phyloP scores from a whole-genome alignment of 495 filamentous ascomycete genomes.

The Massariosphaeria phaeospora region DNA sequence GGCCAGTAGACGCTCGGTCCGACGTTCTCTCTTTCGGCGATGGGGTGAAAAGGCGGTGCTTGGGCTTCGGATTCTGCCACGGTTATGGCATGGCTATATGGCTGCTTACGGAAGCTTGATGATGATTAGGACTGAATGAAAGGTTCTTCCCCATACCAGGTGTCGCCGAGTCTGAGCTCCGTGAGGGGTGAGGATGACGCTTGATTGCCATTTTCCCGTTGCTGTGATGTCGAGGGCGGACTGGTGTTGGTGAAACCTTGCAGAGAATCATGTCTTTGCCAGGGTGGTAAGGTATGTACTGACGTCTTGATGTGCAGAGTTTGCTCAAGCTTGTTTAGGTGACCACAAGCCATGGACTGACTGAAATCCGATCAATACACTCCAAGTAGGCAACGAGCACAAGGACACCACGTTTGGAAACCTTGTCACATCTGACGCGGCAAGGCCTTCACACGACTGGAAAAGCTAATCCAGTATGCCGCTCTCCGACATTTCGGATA shows the following conservation, averaged over 20 bases:
- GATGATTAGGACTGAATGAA: conserved; percentile 24
- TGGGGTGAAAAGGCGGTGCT: conserved; percentile 26
- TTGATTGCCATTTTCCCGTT: conserved; percentile 76
- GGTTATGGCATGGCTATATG: conserved; percentile 5
- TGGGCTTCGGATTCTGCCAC: conserved; percentile 15
- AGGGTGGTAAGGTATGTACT: background rate
- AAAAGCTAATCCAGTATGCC: too few relatives aligned
- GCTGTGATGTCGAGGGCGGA: background rate
- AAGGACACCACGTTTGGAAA: too few relatives aligned
- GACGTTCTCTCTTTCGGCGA: conserved; percentile 38
- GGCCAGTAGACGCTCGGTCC: conserved; percentile 37
- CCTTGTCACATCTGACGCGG: too few relatives aligned
- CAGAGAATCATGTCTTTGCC: background rate
- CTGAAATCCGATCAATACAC: too few relatives aligned
- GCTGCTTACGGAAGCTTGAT: background rate
- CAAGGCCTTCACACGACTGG: too few relatives aligned
- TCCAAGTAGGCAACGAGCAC: too few relatives aligned
- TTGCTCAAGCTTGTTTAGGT: too few relatives aligned
- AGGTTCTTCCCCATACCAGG: conserved; percentile 58
- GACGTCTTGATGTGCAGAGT: too few relatives aligned
- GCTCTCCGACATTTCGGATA: too few relatives aligned
- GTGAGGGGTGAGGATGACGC: conserved; percentile 58
- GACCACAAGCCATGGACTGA: background rate
- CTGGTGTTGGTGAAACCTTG: background rate
- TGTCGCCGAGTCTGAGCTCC: conserved; percentile 74